Evolutionary conservation across 2,329 filamentous ascomycete genomes (phyloP).

Genomic region (Microdochium paspali): DNA sequence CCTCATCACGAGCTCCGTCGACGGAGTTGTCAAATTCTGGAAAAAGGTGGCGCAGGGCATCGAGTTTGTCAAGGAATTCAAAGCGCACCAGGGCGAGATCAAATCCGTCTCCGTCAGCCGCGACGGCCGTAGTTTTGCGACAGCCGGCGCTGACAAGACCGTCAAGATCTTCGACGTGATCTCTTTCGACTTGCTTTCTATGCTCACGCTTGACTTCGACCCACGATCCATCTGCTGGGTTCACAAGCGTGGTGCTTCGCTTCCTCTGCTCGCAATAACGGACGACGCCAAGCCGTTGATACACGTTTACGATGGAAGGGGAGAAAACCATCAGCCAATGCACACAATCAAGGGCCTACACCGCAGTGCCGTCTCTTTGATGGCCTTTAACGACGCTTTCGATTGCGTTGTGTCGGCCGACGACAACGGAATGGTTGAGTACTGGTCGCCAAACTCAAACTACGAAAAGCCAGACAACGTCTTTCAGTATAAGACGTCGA

Average conservation of each 20-base stretch:
- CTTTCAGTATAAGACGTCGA: constrained; percentile 88
- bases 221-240: constrained; percentile 88
- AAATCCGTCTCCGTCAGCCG: constrained; percentile 74
- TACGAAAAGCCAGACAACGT: constrained; percentile 91
- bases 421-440: constrained; percentile 88
- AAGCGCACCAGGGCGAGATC: constrained; percentile 80
- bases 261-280: constrained; percentile 78
- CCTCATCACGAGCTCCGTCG: constrained; percentile 83
- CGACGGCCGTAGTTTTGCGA: constrained; percentile 90
- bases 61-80: constrained; percentile 98
- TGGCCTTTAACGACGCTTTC: constrained; percentile 81
- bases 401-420: constrained; percentile 90
- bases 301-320: constrained; percentile 80
- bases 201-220: constrained; percentile 66
- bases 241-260: constrained; percentile 75
- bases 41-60: constrained; percentile 87
- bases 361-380: constrained; percentile 67
- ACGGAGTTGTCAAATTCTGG: constrained; percentile 99
- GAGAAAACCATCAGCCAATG: constrained; percentile 66
- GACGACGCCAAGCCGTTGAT: constrained; percentile 65
- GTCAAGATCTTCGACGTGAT: constrained; percentile 77
- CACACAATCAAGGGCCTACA: constrained; percentile 77
- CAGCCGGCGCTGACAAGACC: constrained; percentile 67
- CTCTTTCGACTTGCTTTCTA: constrained; percentile 78
- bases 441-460: constrained; percentile 73